Evolutionary conservation across 805 yeast species (phyloP), one percentile per base, ranked within the genome.

Genomic region (Candida nitratophila): DNA sequence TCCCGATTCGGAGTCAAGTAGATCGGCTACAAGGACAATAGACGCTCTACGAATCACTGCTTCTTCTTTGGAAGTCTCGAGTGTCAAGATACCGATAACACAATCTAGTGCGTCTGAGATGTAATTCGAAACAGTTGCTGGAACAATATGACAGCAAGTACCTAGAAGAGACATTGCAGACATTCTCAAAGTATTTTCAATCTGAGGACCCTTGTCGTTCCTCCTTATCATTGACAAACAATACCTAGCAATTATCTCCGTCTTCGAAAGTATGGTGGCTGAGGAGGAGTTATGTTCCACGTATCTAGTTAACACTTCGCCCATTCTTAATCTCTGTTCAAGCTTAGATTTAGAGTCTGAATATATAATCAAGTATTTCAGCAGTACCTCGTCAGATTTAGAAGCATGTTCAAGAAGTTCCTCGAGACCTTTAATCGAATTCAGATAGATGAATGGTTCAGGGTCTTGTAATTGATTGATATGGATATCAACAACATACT

Each of bases 151-250:
- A 53, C 89, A 76, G 32, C 84, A 67, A 6, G 75, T 65, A 26
- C 97, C 96, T n/a, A 91, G 59, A 14, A 93, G 61, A 0, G 96
- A 86, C 79, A 90, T 74, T 0, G 96, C 77, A 2, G 97, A 90
- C 84, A 88, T 81, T 51, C 97, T 69, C 34, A 89, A 50, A 34
- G 81, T 72, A 46, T 72, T 67, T 49, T 88, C 96, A 14, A 56
- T 22, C 29, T 37, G 21, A 24, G 39, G 30, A n/a, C 24, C 24
- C 6, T 17, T 20, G 14, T 15, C 21, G 3, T 40, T 39, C 14
- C 46, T 44, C 32, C 56, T 44, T 3, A 61, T 49, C 20, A 61
- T 55, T 1, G 51, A 37, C 2, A 85, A 54, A 26, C 79, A 70
- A 0, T 69, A 53, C 4, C 63, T 57, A 1, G 77, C 69, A 4